Evolutionary conservation across 2,329 filamentous ascomycete genomes (phyloP), one percentile per base, ranked within the genome.

Genomic region (Pseudocercospora crystallina): DNA sequence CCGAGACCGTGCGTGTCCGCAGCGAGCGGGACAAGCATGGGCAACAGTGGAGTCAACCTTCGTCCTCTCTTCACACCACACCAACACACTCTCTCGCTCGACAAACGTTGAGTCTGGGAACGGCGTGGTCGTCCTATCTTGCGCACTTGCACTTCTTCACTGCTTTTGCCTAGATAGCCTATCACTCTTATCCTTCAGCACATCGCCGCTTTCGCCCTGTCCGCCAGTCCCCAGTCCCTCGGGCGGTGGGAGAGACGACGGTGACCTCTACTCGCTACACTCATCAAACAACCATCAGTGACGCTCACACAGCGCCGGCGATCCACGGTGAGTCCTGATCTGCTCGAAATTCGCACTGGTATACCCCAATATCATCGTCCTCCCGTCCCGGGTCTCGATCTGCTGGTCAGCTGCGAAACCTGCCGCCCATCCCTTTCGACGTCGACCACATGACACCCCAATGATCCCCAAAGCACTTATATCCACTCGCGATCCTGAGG

Each of bases 201-300:
- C 14, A 35, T 35, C 42, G 30, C 15, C 32, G 31, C 13, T 33
- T 20, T 44, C 30, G 14, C 31, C 42, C 34, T 17, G 30, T 26
- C 14, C 17, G 43, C 34, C 15, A 26, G 20, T 26, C 20, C 20
- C 20, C 20, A 26, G 20, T 26, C 20, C 20, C 20, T 26, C 20
- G 20, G 20, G 20, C 20, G 20, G 20, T 26, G 20, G 20, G 20
- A 45, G 20, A 36, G n/a, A 54, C 58, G 61, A 53, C 64, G 60
- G 60, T 56, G 59, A 64, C 63, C 20, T 26, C 20, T 26, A 26
- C 20, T 26, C 20, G 7, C 51, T 58, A 56, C 52, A 50, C 43
- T 47, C 61, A 61, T 59, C 61, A 53, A 43, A 52, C 50, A 46
- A 48, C 56, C 62, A 63, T 63, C 63, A 53, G 47, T 46, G 34